Conservation (phyloP, 805 yeast species). For the Torulaspora maleeae region DNA sequence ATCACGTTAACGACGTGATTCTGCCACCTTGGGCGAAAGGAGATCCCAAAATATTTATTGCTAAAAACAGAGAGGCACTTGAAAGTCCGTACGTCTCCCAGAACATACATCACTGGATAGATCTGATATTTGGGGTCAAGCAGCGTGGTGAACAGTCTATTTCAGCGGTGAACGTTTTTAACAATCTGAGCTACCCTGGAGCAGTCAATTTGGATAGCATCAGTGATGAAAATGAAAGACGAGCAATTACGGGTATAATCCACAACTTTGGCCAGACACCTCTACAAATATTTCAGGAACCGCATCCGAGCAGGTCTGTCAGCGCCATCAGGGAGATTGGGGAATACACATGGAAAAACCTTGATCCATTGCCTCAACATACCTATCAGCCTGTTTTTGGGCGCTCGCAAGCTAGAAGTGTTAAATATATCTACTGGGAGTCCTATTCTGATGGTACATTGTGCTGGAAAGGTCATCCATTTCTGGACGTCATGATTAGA, state of each 20-base stretch:
- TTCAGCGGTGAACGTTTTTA: constrained; percentile 68
- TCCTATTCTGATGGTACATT: constrained; percentile 5
- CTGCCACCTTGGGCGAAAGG: constrained; percentile 82
- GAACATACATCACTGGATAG: constrained; percentile 79
- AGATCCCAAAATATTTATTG: constrained; percentile 69
- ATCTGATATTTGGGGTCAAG: constrained; percentile 73
- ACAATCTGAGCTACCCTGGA: constrained; percentile 79
- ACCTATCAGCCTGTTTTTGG: constrained; percentile 1
- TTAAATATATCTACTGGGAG: constrained; percentile 11
- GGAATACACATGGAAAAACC: constrained; percentile 8
- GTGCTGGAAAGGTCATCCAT: constrained; percentile 16
- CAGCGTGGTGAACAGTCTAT: constrained; percentile 72
- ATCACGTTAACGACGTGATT: constrained; percentile 52
- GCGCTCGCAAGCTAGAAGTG: neutral
- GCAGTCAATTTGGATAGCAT: constrained; percentile 72
- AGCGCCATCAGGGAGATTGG: constrained; percentile 3
- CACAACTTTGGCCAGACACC: constrained; percentile 95
- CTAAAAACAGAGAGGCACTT: constrained; percentile 73
- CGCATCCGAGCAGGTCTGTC: constrained; percentile 52
- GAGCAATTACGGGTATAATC: constrained; percentile 76
- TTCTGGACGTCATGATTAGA: constrained; percentile 11
- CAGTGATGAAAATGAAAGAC: constrained; percentile 64
- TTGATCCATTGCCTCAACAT: constrained; percentile 3
- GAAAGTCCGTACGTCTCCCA: constrained; percentile 78
- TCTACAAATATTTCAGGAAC: constrained; percentile 57